These are phyloP conservation scores for Talaromyces stipitatus DNA, from an alignment of 495 filamentous ascomycete genomes.

Conservation along the genomic window DNA sequence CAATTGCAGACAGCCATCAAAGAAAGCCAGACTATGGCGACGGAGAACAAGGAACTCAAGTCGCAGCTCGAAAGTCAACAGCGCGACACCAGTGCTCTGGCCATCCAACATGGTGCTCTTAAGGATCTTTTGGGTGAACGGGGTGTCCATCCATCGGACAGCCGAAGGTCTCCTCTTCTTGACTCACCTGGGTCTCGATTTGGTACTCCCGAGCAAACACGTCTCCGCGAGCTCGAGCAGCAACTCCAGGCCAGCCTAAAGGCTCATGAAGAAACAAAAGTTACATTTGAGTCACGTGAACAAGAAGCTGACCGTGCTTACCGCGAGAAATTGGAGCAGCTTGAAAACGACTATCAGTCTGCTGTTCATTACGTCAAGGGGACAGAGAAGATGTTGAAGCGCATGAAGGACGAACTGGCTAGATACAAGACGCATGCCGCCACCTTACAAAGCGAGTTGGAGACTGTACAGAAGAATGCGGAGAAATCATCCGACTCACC, in stretches of 20 bases:
- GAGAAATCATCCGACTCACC: constrained; percentile 28
- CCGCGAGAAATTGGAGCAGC: constrained; percentile 82
- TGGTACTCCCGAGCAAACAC: constrained; percentile 68
- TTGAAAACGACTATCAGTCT: constrained; percentile 97
- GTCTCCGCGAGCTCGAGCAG: constrained; percentile 83
- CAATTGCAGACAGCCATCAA: constrained; percentile 77
- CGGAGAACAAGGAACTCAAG: constrained; percentile 70
- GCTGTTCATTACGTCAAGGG: constrained; percentile 99
- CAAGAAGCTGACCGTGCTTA: constrained; percentile 79
- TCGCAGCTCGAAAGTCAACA: constrained; percentile 73
- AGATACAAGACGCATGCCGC: constrained; percentile 81
- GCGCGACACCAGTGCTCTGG: constrained; percentile 80
- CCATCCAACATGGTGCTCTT: constrained; percentile 83
- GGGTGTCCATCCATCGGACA: constrained; percentile 56
- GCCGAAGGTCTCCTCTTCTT: constrained; percentile 46
- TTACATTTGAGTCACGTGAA: constrained; percentile 64
- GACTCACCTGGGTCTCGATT: constrained; percentile 69
- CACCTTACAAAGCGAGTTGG: constrained; percentile 73
- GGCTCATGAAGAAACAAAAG: constrained; percentile 77
- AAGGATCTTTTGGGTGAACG: constrained; percentile 89
- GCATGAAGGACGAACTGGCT: constrained; percentile 92
- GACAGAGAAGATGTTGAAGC: constrained; percentile 97
- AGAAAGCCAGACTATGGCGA: constrained; percentile 68
- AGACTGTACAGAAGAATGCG: constrained; percentile 39
- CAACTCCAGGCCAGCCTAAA: constrained; percentile 71